These are phyloP conservation scores for Phyllachora maydis DNA, from an alignment of 2,329 filamentous ascomycete species.

Conservation along the genomic window DNA sequence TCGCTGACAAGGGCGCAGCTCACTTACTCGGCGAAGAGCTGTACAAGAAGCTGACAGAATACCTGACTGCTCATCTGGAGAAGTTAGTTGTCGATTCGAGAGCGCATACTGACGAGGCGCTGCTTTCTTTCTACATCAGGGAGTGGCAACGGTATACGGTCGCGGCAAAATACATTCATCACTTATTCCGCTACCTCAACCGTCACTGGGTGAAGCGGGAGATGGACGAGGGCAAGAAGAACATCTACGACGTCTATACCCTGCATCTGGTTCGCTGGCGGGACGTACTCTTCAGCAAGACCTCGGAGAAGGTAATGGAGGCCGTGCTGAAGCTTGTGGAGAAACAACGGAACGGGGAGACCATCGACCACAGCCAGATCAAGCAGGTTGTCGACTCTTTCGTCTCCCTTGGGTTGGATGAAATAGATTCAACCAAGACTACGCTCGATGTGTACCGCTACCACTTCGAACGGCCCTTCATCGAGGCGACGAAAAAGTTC, in stretches of 20 bases:
- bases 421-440: conserved; percentile 79
- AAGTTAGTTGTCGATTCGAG: conserved; percentile 51
- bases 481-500: conserved; percentile 64
- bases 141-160: conserved; percentile 95
- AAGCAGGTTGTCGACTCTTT: conserved; percentile 95
- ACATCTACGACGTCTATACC: conserved; percentile 95
- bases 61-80: conserved; percentile 61
- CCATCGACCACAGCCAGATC: conserved; percentile 91
- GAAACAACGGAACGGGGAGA: conserved; percentile 93
- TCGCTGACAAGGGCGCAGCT: conserved; percentile 27
- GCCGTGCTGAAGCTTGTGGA: conserved; percentile 89
- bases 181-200: conserved; percentile 90
- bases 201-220: conserved; percentile 98
- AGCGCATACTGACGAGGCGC: conserved; percentile 69
- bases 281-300: conserved; percentile 66
- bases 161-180: conserved; percentile 92
- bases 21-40: conserved; percentile 91
- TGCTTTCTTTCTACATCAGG: conserved; percentile 82
- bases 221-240: conserved; percentile 97
- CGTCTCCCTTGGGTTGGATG: conserved; percentile 83
- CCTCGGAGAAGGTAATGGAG: conserved; percentile 80
- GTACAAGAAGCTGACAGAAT: conserved; percentile 77
- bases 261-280: conserved; percentile 93
- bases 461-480: conserved; percentile 85
- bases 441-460: conserved; percentile 87